A percentile compares a stretch with the other conserved stretches of the same genome.
Conservation (phyloP, 2,329 filamentous ascomycete genomes). For the Penicillium psychrosexuale region DNA sequence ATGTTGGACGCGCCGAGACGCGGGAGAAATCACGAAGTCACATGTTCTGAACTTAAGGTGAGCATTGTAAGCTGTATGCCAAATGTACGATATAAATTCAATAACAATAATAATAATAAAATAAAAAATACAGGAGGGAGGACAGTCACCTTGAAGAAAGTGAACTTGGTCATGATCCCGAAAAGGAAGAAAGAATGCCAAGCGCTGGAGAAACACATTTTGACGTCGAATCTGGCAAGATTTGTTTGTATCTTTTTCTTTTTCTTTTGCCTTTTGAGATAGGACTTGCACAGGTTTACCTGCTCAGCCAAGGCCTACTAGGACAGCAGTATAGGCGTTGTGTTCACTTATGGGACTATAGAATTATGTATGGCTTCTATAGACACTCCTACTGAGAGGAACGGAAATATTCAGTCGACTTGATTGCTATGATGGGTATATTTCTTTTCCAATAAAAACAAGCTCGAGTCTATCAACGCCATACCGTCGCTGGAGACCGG, state of each 20-base stretch:
- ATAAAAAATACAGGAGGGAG: neutral
- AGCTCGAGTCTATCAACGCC: neutral
- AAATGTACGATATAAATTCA: neutral
- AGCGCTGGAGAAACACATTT: neutral
- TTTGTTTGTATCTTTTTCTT: too few relatives aligned
- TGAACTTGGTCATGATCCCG: neutral
- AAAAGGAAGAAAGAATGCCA: neutral
- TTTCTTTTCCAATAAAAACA: neutral
- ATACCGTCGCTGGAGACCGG: neutral
- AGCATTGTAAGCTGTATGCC: neutral
- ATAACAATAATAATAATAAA: too few relatives aligned
- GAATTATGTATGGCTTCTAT: neutral
- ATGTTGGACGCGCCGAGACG: slow-evolving; percentile 26
- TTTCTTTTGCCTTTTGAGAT: too few relatives aligned
- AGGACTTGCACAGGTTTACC: neutral
- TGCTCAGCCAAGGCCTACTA: neutral
- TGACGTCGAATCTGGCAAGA: neutral
- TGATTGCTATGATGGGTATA: slow-evolving; percentile 3
- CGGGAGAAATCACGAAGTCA: slow-evolving; percentile 38
- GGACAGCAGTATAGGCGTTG: too few relatives aligned
- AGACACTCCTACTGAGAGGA: neutral
- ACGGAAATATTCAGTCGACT: neutral
- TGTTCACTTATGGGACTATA: neutral
- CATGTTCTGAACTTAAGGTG: slow-evolving; percentile 27
- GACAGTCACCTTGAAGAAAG: neutral